Evolutionary conservation across 306 rosid genomes (phyloP).

Genomic region (Prunus kanzakura): DNA sequence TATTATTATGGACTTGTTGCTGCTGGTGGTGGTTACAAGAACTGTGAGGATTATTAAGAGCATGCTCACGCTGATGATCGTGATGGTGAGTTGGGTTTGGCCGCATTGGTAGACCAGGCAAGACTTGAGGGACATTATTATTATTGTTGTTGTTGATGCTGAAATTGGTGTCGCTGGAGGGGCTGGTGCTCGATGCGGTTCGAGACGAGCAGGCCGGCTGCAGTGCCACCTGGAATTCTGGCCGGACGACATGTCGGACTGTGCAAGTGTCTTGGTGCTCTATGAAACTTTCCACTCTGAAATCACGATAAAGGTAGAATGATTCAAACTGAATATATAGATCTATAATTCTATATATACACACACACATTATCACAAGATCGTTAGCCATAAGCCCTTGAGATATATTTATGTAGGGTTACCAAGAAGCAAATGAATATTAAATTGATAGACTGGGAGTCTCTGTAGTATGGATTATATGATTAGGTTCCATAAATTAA

Average conservation of each 20-base stretch:
- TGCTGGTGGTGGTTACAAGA: constrained; percentile 8
- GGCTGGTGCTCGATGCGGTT: constrained; percentile 80
- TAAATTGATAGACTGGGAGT: constrained; percentile 2
- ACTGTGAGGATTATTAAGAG: constrained; percentile 15
- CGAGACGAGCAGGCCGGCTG: constrained; percentile 55
- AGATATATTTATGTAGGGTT: constrained; percentile 18
- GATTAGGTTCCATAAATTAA: constrained; percentile 12
- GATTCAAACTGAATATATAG: not conserved
- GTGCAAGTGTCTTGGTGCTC: constrained; percentile 95
- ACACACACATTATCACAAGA: not conserved
- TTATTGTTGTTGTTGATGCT: constrained; percentile 9
- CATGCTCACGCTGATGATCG: not conserved
- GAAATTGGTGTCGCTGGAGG: constrained; percentile 70
- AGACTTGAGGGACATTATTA: constrained; percentile 11
- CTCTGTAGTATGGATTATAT: constrained; percentile 13
- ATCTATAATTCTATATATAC: too few species aligned
- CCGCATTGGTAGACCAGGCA: constrained; percentile 38
- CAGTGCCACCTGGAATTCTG: constrained; percentile 43
- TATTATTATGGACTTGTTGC: constrained; percentile 5
- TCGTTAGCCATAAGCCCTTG: constrained; percentile 4
- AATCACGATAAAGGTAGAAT: constrained; percentile 14
- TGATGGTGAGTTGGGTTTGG: constrained; percentile 28
- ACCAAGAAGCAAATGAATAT: constrained; percentile 20
- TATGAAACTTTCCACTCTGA: constrained; percentile 95
- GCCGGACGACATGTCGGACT: constrained; percentile 40